Base-by-base conservation (phyloP, 2,329 filamentous ascomycete species). In the Fusarium sp. region DNA sequence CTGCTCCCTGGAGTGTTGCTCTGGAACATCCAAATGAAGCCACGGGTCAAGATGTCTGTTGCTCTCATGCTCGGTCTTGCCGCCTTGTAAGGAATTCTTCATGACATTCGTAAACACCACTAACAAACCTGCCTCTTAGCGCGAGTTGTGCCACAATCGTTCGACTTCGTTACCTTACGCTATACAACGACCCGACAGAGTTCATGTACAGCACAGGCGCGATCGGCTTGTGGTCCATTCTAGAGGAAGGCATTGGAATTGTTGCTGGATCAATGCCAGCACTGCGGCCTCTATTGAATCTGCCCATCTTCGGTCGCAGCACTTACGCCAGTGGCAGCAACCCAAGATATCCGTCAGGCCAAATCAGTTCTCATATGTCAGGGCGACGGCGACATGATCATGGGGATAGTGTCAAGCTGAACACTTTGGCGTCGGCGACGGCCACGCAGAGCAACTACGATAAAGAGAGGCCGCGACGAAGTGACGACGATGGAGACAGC, bases 21-120 rank as follows among this genome's bases (percentile, higher is more conserved):
- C 0, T 78, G 77, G 62, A 76, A 78, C 3, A 50, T 80, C 3
- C 76, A 80, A 56, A 77, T 80, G 77, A 76, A 74, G 34, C 61
- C 62, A 0, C 68, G 64, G 9, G 66, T 79, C 14, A 79, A 79
- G 50, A 20, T 78, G 4, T 72, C 75, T 1, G 75, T 78, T 0
- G 66, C 40, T 10, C 29, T 78, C 0, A 69, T 79, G 45, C 67
- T 79, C 37, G 66, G 76, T 2, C 60, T 79, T 8, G 77, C 69
- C 6, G 73, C 66, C 20, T 71, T 78, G 77, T 77, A 35, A 70
- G 77, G 50, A 50, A 9, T 31, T 11, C 8, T 2, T 5, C 2
- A 14, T 11, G 2, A 4, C 40, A 37, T 16, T 52, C 14, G 18
- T 29, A n/a, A 3, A 50, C 50, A 24, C 34, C 18, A 37, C 69